Evolutionary conservation across 2,329 filamentous ascomycete genomes (phyloP).

Genomic region (Alternaria dauci): DNA sequence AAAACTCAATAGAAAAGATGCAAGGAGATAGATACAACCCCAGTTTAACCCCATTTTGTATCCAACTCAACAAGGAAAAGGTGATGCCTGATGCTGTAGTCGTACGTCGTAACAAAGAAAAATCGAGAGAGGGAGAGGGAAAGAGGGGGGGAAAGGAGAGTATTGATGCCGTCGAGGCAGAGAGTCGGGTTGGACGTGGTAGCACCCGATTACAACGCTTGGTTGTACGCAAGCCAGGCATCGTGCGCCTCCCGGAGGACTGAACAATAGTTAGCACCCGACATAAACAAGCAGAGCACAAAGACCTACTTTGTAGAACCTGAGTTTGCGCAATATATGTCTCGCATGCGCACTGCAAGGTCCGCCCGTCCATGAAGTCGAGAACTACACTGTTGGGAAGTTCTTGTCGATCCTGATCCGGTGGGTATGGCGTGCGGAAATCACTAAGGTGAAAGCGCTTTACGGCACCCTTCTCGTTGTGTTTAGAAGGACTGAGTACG

Average conservation of each 20-base stretch:
- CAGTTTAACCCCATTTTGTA: constrained; percentile 15
- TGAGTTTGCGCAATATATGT: constrained; percentile 45
- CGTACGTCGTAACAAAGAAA: constrained; percentile 20
- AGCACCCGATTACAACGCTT: constrained; percentile 25
- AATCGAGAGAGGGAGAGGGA: constrained; percentile 16
- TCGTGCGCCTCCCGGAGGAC: constrained; percentile 50
- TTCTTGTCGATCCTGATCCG: constrained; percentile 92
- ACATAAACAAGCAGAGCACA: too few species aligned
- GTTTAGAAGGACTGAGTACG: constrained; percentile 75
- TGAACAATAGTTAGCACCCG: constrained; percentile 29
- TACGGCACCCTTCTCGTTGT: constrained; percentile 68
- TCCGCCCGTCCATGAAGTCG: constrained; percentile 68
- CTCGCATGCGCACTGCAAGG: constrained; percentile 66
- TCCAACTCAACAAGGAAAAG: constrained; percentile 19
- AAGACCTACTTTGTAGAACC: constrained; percentile 47
- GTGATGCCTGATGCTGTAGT: constrained; percentile 19
- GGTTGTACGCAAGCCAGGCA: constrained; percentile 47
- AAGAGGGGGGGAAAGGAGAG: constrained; percentile 13
- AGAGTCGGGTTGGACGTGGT: background rate
- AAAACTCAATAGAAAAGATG: constrained; percentile 4
- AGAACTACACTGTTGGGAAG: constrained; percentile 82
- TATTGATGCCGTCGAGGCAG: constrained; percentile 6
- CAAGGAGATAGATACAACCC: constrained; percentile 13
- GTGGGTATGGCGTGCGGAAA: constrained; percentile 79
- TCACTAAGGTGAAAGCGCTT: constrained; percentile 88